Evolutionary conservation across 2,329 filamentous ascomycete genomes (phyloP).

Genomic region (Zarea fungicola): DNA sequence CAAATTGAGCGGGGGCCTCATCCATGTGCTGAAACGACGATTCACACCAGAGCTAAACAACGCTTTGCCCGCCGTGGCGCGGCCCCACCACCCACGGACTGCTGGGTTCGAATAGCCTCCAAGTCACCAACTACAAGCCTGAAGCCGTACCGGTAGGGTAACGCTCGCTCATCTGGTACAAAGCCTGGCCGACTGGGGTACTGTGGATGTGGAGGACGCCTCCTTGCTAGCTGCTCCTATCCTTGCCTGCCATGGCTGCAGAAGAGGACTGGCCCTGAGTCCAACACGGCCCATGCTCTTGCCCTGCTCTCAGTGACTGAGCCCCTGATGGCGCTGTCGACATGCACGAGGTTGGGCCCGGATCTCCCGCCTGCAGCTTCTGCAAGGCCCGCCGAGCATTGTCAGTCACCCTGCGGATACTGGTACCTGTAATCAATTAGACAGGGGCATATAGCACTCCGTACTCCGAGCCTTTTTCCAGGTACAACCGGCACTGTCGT

Average conservation of each 20-base stretch:
- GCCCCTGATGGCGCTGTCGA: slow-evolving; percentile 2
- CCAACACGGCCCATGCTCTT: slow-evolving; percentile 5
- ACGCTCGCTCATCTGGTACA: not conserved
- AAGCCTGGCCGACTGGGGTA: not conserved
- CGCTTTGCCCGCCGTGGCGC: too few relatives aligned
- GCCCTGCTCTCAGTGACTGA: too few relatives aligned
- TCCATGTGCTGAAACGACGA: slow-evolving; percentile 9
- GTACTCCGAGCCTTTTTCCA: too few relatives aligned
- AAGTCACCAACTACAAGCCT: not conserved
- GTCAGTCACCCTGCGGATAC: slow-evolving; percentile 3
- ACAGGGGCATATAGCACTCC: too few relatives aligned
- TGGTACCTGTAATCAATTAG: too few relatives aligned
- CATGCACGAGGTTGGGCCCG: not conserved
- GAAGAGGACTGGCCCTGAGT: slow-evolving; percentile 8
- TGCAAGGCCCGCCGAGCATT: slow-evolving; percentile 4
- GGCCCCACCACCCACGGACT: not conserved
- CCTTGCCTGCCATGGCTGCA: not conserved
- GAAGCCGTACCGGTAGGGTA: not conserved
- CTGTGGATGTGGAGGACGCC: too few relatives aligned
- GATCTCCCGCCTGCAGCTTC: slow-evolving; percentile 6
- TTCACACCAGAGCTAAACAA: slow-evolving; percentile 1
- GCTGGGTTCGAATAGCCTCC: not conserved
- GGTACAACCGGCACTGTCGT: slow-evolving; percentile 8
- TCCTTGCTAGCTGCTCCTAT: not conserved
- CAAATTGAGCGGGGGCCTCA: slow-evolving; percentile 1